phyloP scores from a whole-genome alignment of 2,329 filamentous ascomycete species.

The Atkinsonella hypoxylon region DNA sequence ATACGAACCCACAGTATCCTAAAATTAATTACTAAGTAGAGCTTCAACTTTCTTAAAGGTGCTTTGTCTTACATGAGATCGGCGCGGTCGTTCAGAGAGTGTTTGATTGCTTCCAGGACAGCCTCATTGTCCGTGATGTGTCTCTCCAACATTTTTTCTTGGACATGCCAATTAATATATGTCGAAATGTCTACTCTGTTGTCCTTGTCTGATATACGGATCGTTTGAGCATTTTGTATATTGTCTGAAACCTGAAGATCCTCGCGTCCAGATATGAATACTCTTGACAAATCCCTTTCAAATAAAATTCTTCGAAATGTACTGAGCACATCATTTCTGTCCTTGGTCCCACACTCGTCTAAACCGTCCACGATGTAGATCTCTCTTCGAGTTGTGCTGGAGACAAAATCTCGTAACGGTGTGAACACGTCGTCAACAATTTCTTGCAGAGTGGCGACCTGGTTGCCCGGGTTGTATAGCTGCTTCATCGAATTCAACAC shows the following conservation, averaged over 20 bases:
- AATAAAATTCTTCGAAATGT: background rate
- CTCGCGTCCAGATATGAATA: constrained; percentile 1
- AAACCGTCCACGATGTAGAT: constrained; percentile 1
- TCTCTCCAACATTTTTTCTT: background rate
- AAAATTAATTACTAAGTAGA: background rate
- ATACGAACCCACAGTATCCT: constrained; percentile 1
- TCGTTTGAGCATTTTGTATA: background rate
- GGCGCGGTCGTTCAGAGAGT: background rate
- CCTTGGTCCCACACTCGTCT: background rate
- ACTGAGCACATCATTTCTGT: background rate
- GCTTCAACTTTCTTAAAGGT: background rate
- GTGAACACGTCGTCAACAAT: background rate
- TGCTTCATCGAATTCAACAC: background rate
- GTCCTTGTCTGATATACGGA: background rate
- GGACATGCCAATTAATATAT: background rate
- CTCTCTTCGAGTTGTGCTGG: background rate
- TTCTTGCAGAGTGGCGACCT: background rate
- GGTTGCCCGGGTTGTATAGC: background rate
- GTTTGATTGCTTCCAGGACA: background rate
- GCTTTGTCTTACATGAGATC: constrained; percentile 1
- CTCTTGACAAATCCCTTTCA: background rate
- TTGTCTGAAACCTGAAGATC: background rate
- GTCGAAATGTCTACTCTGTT: background rate
- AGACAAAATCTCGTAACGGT: background rate
- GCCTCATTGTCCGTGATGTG: background rate